These are phyloP conservation scores for Microbotryomycetes sp. DNA, from an alignment of 1,284 basidiomycete genomes.

Conservation along the genomic window DNA sequence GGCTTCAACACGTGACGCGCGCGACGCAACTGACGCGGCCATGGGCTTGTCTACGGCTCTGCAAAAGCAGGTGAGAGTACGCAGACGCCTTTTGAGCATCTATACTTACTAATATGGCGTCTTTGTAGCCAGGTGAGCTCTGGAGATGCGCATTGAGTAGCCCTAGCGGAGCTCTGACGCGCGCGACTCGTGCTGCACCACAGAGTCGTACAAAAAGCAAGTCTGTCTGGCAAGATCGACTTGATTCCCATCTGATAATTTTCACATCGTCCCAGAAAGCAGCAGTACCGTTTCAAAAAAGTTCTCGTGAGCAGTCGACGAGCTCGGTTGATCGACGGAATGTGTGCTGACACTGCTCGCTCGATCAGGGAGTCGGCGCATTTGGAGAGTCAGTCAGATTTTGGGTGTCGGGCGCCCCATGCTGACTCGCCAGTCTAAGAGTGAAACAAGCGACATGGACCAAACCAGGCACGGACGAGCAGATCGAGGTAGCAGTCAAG, in stretches of 20 bases:
- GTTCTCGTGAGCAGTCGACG: constrained; percentile 12
- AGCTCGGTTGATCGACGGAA: neutral
- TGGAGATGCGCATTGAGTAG: too few species aligned
- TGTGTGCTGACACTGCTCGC: neutral
- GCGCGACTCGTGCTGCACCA: too few species aligned
- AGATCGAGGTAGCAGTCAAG: constrained; percentile 29
- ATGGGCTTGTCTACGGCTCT: too few species aligned
- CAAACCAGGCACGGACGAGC: constrained; percentile 11
- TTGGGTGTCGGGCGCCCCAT: neutral
- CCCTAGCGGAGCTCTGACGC: too few species aligned
- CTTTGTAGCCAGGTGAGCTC: too few species aligned
- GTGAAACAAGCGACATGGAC: constrained; percentile 29
- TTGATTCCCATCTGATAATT: too few species aligned
- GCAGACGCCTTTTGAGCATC: too few species aligned
- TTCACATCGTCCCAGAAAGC: constrained; percentile 3
- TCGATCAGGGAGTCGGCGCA: constrained; percentile 13
- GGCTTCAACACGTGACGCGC: too few species aligned
- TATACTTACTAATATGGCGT: too few species aligned
- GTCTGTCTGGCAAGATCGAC: too few species aligned
- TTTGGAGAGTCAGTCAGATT: constrained; percentile 22
- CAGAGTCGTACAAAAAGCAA: constrained; percentile 16
- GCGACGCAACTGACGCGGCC: too few species aligned
- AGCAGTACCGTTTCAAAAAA: constrained; percentile 20
- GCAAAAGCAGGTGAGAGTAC: too few species aligned
- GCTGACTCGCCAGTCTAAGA: neutral